Base-by-base conservation (phyloP, 1,139 yeast genomes). In the Hyphopichia burtonii region DNA sequence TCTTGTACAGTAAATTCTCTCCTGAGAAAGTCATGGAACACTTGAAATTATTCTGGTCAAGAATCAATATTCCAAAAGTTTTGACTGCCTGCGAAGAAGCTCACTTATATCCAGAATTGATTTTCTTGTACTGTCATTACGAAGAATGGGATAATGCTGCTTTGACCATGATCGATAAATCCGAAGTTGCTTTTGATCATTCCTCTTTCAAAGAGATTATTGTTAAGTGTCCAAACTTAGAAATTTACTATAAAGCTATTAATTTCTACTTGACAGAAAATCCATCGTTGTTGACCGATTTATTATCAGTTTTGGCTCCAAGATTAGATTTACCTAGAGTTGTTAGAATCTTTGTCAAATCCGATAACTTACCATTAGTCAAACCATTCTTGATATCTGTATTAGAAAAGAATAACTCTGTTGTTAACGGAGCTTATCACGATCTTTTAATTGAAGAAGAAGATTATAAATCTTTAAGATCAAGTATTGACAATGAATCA, bases 91-190 rank as follows among this genome's bases (percentile, higher is more conserved):
- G 95, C 60, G 98, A 93, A 65, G 82, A 75, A 45, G 96, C 96
- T 25, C 99, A 94, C 59, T 75, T 93, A 59, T 94, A 97, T 90
- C 95, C 96, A 22, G 99, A 94, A 71, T 76, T 93, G 58, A 90
- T 93, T 45, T 93, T 94, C 82, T 76, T 93, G 63, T 91, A 93
- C 71, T 91, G 97, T 61, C 99, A 93, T 66, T 93, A 93, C 63
- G 99, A 93, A 64, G 99, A 94, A 72, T 94, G 97, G 96, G 99
- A 94, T 68, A 93, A 93, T 64, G 99, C 99, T 48, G 93, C 97
- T 34, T 78, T 93, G 65, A 84, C 97, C n/a, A 89, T 93, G 93
- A 93, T 93, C 74, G 96, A 93, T 65, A 90, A 82, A 62, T 85
- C 96, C 3, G 90, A 94, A 48, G 87, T 86, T 55, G 93, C 96